Evolutionary conservation across 2,329 filamentous ascomycete species (phyloP), one percentile per base, ranked within the genome.

Genomic region (Aureobasidium subglaciale): DNA sequence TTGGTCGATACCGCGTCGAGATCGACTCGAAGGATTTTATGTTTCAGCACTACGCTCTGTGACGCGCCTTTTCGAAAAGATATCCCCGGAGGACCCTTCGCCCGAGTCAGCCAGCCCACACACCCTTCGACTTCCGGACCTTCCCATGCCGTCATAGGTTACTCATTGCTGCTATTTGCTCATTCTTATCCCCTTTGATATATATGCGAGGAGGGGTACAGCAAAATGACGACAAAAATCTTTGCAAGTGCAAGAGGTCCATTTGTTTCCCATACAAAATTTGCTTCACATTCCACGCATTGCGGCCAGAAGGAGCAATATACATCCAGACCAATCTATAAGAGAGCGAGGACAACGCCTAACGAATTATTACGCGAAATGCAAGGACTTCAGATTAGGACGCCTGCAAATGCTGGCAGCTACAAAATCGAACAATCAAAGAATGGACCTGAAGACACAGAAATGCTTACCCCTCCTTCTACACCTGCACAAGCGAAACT

Each of bases 101-200:
- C n/a, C 29, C 40, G 50, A 55, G 50, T 55, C 50, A 55, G 49
- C 49, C n/a, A 45, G 22, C 25, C 50, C 50, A 34, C 40, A 35
- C 49, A 32, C 27, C 49, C 49, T 32, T 32, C 25, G 16, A 13
- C 25, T 42, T 54, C 49, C 49, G 49, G 49, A 34, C 27, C 29
- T 45, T 43, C 32, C 50, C 37, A 53, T 53, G 49, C 49, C 49
- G 49, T 53, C 49, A 53, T 53, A 53, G 29, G 45, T 7, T 37
- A 45, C 15, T 45, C 41, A 45, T n/a, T 49, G 16, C n/a, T 49
- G 25, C 48, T 52, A 9, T 13, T 52, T 8, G n/a, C n/a, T 29
- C n/a, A 5, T 29, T 5, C 48, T 30, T 18, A 20, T 30, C n/a
- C n/a, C n/a, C n/a, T n/a, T n/a, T 30, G 10, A 38, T 24, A 38